These are phyloP conservation scores for Pleurotus sapidus DNA, from an alignment of 768 basidiomycete species.

Conservation along the genomic window DNA sequence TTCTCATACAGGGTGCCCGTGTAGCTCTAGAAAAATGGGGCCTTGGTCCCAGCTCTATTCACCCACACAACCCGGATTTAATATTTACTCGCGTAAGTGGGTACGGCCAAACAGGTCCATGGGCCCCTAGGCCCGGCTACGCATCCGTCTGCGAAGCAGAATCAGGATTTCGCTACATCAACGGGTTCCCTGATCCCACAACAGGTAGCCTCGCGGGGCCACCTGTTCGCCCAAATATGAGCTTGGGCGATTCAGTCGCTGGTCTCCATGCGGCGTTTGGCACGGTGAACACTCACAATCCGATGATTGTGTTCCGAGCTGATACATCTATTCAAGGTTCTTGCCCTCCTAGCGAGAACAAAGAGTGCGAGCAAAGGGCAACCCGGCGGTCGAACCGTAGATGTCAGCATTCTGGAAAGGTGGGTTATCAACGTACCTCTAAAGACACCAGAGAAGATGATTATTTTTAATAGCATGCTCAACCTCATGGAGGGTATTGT, in stretches of 20 bases:
- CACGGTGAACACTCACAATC: conserved; percentile 39
- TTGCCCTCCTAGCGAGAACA: conserved; percentile 51
- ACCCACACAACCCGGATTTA: conserved; percentile 78
- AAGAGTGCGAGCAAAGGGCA: conserved; percentile 24
- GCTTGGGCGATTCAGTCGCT: conserved; percentile 69
- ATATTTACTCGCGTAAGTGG: conserved; percentile 88
- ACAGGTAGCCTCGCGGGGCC: conserved; percentile 55
- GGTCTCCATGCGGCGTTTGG: conserved; percentile 74
- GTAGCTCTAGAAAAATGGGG: conserved; percentile 70
- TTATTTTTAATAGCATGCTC: conserved; percentile 49
- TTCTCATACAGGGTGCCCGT: not conserved
- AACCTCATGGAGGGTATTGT: conserved; percentile 78
- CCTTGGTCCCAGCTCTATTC: conserved; percentile 54
- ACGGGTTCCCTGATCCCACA: conserved; percentile 56
- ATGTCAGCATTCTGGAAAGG: conserved; percentile 78
- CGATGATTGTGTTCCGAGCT: not conserved
- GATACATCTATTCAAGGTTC: conserved; percentile 34
- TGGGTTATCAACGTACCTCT: conserved; percentile 12
- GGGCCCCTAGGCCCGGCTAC: conserved; percentile 67
- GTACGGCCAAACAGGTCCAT: conserved; percentile 74
- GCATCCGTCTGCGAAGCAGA: conserved; percentile 78
- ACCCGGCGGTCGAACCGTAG: conserved; percentile 50
- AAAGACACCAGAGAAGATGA: not conserved
- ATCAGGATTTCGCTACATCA: conserved; percentile 72
- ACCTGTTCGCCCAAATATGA: conserved; percentile 70